Evolutionary conservation across 1,284 basidiomycete species (phyloP), one percentile per base, ranked within the genome.

Genomic region (Moniliella sp.): DNA sequence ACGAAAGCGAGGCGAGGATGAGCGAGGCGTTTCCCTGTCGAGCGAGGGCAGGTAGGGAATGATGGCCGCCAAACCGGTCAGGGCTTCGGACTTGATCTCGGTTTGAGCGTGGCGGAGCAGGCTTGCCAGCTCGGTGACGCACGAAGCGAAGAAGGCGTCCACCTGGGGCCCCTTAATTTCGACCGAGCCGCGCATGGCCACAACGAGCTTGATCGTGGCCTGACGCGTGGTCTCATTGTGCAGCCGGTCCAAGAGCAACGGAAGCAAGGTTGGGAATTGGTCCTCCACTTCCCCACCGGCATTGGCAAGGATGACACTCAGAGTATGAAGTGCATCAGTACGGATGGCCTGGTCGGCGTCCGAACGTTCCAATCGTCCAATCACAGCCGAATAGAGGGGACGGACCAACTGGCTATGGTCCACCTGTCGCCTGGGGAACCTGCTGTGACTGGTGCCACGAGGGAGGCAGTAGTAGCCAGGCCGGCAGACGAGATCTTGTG

Each of bases 321-420:
- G 69, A 27, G 73, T 74, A 18, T 76, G 72, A 48, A 94, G 76
- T 0, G 82, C 82, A 42, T 71, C 73, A 21, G 72, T 69, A 25
- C 81, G 73, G 18, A 97, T 81, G 43, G 93, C 83, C 8, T 80
- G 75, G 57, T 94, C 88, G 3, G 83, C 82, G 42, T 82, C 78
- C 37, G 77, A 71, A 32, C 72, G 77, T 31, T 66, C 71, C 25
- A 97, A 64, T 21, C 82, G 69, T 13, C 65, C 60, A 2, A 78
- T 65, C 2, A 79, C 75, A 33, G 78, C 75, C 8, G 71, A 64
- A 58, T 84, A 88, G 3, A 93, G 38, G 16, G 37, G 21, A 48
- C 27, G 23, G 40, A 42, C 10, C 36, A 32, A 32, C 39, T 40
- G 43, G 39, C 48, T 13, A 32, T 35, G n/a, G 34, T 34, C 10